Conservation (phyloP, 192 early-diverging fungal species). For the Gamsiella multidivaricata region DNA sequence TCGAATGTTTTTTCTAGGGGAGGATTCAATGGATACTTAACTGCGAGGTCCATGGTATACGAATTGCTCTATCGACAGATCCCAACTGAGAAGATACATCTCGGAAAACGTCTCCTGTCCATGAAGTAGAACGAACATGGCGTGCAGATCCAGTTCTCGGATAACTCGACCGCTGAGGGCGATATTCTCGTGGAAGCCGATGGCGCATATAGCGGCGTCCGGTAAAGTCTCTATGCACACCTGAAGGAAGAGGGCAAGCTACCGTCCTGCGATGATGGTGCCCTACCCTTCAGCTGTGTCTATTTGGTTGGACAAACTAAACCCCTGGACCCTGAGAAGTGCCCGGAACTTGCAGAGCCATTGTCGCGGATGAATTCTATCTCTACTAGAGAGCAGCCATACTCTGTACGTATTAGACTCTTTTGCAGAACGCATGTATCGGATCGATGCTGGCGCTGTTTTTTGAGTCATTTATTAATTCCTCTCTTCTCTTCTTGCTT, state of each 20-base stretch:
- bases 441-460: not conserved
- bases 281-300: conserved; percentile 7
- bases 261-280: not conserved
- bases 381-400: not conserved
- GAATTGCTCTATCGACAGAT: not conserved
- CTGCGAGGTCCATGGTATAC: not conserved
- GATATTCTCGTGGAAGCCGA: conserved; percentile 28
- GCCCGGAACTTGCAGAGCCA: not conserved
- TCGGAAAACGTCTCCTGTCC: conserved; percentile 16
- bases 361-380: not conserved
- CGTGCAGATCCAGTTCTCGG: conserved; percentile 4
- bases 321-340: not conserved
- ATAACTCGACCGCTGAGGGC: conserved; percentile 1
- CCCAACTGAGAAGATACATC: conserved; percentile 2
- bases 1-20: not conserved
- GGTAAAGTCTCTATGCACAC: conserved; percentile 11
- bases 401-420: conserved; percentile 10
- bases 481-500: not conserved
- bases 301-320: conserved; percentile 10
- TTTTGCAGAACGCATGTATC: too few species aligned
- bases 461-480: not conserved
- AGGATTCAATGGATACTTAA: not conserved
- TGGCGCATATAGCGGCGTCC: conserved; percentile 15
- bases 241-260: not conserved
- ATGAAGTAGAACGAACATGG: conserved; percentile 7